Evolutionary conservation across 2,329 filamentous ascomycete genomes (phyloP), one percentile per base, ranked within the genome.

Genomic region (Huntiella omanensis): DNA sequence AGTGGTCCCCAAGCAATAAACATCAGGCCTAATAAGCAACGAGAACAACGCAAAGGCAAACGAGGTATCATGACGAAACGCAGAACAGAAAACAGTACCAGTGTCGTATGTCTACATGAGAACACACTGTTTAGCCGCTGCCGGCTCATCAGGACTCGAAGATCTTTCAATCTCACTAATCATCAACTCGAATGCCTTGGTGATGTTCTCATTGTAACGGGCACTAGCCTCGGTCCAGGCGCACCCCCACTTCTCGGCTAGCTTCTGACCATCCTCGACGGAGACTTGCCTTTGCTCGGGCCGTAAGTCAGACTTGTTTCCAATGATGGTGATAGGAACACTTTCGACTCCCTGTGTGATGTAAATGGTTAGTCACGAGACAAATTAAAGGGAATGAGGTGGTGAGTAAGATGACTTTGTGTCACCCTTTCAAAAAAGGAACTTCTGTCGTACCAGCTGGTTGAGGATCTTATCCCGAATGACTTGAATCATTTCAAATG

Each of bases 401-500:
- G 12, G 33, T 33, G 13, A 17, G 32, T 44, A 34, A 13, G 15
- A 19, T 45, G 15, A 13, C 22, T 28, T 28, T 28, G 22, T 28
- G 22, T 28, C 16, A 15, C 33, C n/a, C 19, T 8, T 7, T 16
- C 16, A 16, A 19, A 35, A n/a, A 28, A 36, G n/a, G 8, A 46
- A 17, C 43, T 34, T 13, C 5, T 33, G n/a, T 63, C 77, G 59
- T 67, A 94, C 88, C 53, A 96, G 67, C 60, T 96, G 88, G 61
- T 94, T 94, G 49, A 98, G 68, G 52, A 98, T 95, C 71, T 96
- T 98, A 61, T 96, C 88, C 19, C 87, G 73, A 54, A 98, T 94
- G 50, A 95, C 85, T 57, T 83, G 77, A 43, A 94, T 81, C 88
- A 96, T 98, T 61, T 98, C 91, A 58, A 95, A 96, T 7, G 86